A percentile compares a stretch with the other conserved stretches of the same genome.
Conservation (phyloP, 208 protist species). For the Acanthamoeba healyi region DNA sequence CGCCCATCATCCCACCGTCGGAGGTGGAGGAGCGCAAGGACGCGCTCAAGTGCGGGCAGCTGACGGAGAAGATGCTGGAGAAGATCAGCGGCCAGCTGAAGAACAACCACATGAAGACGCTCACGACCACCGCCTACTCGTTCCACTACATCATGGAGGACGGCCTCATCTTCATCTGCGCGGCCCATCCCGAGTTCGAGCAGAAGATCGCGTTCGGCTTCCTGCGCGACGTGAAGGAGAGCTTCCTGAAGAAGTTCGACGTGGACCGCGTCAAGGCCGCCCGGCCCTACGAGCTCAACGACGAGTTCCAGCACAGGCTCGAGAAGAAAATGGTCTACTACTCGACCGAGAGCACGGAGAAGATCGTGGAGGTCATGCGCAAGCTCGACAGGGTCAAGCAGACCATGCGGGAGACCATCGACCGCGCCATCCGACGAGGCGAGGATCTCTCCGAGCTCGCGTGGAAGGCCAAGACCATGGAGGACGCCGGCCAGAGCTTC, state of each 20-base stretch:
- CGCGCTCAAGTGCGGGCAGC: conserved; percentile 63
- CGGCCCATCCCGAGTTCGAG: conserved; percentile 52
- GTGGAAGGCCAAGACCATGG: conserved; percentile 72
- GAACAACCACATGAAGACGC: conserved; percentile 69
- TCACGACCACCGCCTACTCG: conserved; percentile 36
- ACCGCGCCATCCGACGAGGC: conserved; percentile 61
- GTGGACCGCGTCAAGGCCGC: conserved; percentile 57
- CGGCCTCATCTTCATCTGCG: conserved; percentile 56
- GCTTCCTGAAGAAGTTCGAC: conserved; percentile 35
- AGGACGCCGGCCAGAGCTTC: conserved; percentile 61
- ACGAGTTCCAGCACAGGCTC: conserved; percentile 63
- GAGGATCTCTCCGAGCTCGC: conserved; percentile 60
- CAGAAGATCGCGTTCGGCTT: conserved; percentile 65
- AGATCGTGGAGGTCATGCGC: conserved; percentile 64
- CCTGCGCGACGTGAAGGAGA: conserved; percentile 46
- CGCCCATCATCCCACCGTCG: conserved; percentile 13
- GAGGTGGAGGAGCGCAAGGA: conserved; percentile 60
- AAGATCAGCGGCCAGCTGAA: conserved; percentile 70
- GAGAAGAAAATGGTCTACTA: conserved; percentile 72
- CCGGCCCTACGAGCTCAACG: conserved; percentile 32
- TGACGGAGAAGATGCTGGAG: conserved; percentile 67
- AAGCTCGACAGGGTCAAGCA: conserved; percentile 66
- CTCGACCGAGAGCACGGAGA: conserved; percentile 67
- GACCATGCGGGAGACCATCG: conserved; percentile 58
- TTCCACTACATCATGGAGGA: conserved; percentile 71